phyloP scores from a whole-genome alignment of 805 yeast species.

The Nematodospora valgi region DNA sequence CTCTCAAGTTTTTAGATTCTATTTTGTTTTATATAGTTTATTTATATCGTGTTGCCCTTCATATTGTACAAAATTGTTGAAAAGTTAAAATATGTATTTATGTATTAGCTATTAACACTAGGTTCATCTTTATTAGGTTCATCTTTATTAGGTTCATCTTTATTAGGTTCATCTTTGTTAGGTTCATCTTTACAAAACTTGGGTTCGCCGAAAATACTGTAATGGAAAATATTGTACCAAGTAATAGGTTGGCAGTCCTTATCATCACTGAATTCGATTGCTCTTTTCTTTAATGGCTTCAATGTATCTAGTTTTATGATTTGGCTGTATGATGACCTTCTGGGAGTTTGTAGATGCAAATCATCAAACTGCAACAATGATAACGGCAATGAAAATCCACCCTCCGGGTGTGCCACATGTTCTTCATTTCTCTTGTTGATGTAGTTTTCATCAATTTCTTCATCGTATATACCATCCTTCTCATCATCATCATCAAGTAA shows the following conservation, averaged over 20 bases:
- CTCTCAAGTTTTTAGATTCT: too few species aligned
- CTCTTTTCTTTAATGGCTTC: conserved; percentile 1
- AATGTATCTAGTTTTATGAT: conserved; percentile 8
- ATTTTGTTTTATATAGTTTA: too few species aligned
- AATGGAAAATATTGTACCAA: conserved; percentile 50
- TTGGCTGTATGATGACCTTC: conserved; percentile 17
- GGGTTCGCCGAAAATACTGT: conserved; percentile 48
- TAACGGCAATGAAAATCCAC: conserved; percentile 17
- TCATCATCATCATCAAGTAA: conserved; percentile 1
- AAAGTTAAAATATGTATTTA: not conserved
- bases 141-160: too few species aligned
- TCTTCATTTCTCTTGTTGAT: conserved; percentile 4
- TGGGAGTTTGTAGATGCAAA: conserved; percentile 11
- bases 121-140: too few species aligned
- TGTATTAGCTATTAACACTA: not conserved
- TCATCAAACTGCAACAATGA: conserved; percentile 17
- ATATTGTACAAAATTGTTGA: too few species aligned
- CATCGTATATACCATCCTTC: not conserved
- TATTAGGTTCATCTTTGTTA: too few species aligned
- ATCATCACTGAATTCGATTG: conserved; percentile 9
- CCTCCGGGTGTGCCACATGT: conserved; percentile 6
- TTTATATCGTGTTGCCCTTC: too few species aligned
- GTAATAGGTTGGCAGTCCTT: conserved; percentile 46
- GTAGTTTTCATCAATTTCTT: conserved; percentile 4
- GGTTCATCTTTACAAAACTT: conserved; percentile 26